These are phyloP conservation scores for Tetraselmis striata DNA, from an alignment of 139 green algal genomes.

Conservation along the genomic window DNA sequence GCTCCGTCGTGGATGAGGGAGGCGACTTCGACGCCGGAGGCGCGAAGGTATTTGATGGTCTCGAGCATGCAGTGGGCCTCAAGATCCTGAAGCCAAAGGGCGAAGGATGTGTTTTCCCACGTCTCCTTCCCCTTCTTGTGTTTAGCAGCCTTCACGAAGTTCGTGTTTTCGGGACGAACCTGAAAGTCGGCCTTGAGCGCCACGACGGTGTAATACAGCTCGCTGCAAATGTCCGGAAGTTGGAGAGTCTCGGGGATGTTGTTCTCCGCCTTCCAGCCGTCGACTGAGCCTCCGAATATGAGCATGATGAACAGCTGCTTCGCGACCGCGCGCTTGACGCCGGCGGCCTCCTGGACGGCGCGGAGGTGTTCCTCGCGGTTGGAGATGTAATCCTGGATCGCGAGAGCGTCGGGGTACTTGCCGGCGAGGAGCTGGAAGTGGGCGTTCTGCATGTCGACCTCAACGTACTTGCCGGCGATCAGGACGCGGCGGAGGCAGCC, in stretches of 20 bases:
- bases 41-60: neutral
- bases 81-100: neutral
- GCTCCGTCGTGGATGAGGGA: neutral
- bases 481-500: neutral
- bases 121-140: neutral
- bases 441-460: neutral
- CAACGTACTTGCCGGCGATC: neutral
- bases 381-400: neutral
- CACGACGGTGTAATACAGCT: neutral
- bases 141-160: neutral
- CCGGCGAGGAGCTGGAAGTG: neutral
- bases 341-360: neutral
- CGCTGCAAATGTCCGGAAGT: neutral
- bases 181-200: neutral
- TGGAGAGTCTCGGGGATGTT: neutral
- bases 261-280: neutral
- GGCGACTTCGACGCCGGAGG: neutral
- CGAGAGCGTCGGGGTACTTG: neutral
- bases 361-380: neutral
- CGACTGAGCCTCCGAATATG: neutral
- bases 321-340: neutral
- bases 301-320: neutral
- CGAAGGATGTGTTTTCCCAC: neutral
- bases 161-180: neutral
- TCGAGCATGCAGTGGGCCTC: neutral